Evolutionary conservation across 495 filamentous ascomycete species (phyloP), one percentile per base, ranked within the genome.

Genomic region (Choiromyces venosus): DNA sequence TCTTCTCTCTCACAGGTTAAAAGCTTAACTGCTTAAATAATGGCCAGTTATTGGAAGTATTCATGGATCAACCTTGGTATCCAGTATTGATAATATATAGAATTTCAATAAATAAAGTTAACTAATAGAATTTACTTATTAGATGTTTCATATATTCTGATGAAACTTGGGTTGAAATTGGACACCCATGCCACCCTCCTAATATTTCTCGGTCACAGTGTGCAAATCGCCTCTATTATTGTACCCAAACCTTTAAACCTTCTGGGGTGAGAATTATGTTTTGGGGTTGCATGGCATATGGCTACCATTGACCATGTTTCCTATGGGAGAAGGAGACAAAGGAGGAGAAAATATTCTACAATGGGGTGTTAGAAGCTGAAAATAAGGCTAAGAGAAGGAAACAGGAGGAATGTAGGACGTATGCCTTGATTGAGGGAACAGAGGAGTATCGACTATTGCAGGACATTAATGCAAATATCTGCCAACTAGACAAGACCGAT

Each of bases 111-210:
- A n/a, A n/a, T n/a, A n/a, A n/a, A n/a, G n/a, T n/a, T n/a, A n/a
- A n/a, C n/a, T n/a, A n/a, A n/a, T n/a, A 39, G 68, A 65, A 14
- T 74, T 74, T 40, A 71, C 46, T 0, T 33, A 64, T 70, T 66
- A 70, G 46, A 69, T 73, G 44, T 70, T 66, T 66, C 42, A 65
- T 36, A 52, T 61, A n/a, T 74, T 74, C n/a, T n/a, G n/a, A n/a
- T n/a, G n/a, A n/a, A n/a, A n/a, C n/a, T n/a, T n/a, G n/a, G n/a
- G n/a, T n/a, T 66, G 70, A 74, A 65, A 39, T 67, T 29, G 0
- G 1, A 9, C 8, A n/a, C n/a, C n/a, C n/a, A n/a, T n/a, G 44
- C 19, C 44, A 37, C 4, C n/a, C 61, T 36, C 5, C 4, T 2
- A 56, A 74, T 66, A 19, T 69, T 0, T 69, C 56, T 0, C 0